A percentile compares a stretch with the other conserved stretches of the same genome.
phyloP scores from a whole-genome alignment of 768 basidiomycete genomes.

The Trametes elegans region DNA sequence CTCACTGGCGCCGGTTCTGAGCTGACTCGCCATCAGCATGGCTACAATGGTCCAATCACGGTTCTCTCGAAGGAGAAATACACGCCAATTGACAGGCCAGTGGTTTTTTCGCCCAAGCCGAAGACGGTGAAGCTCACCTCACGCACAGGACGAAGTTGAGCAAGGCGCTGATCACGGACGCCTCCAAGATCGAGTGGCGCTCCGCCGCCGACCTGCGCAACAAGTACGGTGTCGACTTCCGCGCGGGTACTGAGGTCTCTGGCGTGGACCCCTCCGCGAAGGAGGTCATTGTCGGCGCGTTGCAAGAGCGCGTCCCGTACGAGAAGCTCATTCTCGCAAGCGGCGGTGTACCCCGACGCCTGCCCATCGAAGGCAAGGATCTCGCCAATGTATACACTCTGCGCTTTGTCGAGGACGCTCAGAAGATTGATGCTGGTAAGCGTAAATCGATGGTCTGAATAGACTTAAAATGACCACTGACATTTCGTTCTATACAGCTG shows the following conservation, averaged over 20 bases:
- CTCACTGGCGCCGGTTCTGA: not conserved
- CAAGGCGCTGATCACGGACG: constrained; percentile 78
- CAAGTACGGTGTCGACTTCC: constrained; percentile 66
- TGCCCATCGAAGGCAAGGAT: constrained; percentile 75
- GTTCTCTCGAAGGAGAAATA: constrained; percentile 77
- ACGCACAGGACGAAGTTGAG: constrained; percentile 75
- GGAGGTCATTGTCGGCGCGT: constrained; percentile 56
- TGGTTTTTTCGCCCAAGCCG: not conserved
- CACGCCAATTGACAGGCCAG: constrained; percentile 80
- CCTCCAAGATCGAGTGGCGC: constrained; percentile 74
- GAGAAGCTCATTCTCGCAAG: constrained; percentile 79
- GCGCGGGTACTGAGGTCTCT: constrained; percentile 67
- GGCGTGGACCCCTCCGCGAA: constrained; percentile 62
- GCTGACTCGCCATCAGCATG: constrained; percentile 47
- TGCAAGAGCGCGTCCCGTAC: constrained; percentile 62
- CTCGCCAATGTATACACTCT: constrained; percentile 78
- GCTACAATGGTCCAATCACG: constrained; percentile 74
- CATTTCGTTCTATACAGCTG: constrained; percentile 43
- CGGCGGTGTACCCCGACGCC: constrained; percentile 68
- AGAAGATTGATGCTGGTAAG: constrained; percentile 71
- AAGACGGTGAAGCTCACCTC: not conserved
- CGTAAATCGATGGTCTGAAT: constrained; percentile 9
- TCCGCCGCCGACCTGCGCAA: constrained; percentile 72
- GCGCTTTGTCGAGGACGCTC: constrained; percentile 65
- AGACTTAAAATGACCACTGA: not conserved